phyloP scores from a whole-genome alignment of 2,329 filamentous ascomycete genomes.

The Alternaria alternata region DNA sequence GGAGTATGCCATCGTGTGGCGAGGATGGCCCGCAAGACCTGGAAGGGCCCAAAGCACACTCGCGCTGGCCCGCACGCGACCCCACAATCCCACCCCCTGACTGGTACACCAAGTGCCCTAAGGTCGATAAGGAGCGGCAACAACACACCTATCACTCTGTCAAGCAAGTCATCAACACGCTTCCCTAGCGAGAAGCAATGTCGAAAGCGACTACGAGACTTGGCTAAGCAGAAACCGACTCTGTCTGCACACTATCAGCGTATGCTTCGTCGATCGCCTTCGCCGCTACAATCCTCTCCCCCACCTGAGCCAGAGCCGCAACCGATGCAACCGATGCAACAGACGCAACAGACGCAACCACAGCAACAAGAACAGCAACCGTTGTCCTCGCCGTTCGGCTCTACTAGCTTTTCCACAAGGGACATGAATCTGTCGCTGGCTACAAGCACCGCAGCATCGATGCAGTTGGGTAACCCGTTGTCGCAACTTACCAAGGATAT shows the following conservation, averaged over 20 bases:
- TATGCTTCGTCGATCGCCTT: constrained; percentile 67
- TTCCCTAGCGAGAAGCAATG: constrained; percentile 69
- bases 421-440: constrained; percentile 62
- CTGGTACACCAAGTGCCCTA: constrained; percentile 55
- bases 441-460: constrained; percentile 60
- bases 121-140: constrained; percentile 55
- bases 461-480: constrained; percentile 60
- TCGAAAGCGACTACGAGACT: constrained; percentile 64
- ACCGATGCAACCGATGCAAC: constrained; percentile 40
- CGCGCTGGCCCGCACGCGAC: constrained; percentile 30
- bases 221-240: constrained; percentile 68
- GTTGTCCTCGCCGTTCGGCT: constrained; percentile 49
- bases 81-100: constrained; percentile 33
- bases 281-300: constrained; percentile 59
- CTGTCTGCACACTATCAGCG: constrained; percentile 71
- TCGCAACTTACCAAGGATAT: constrained; percentile 54
- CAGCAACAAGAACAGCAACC: constrained; percentile 38
- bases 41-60: constrained; percentile 59
- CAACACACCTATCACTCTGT: constrained; percentile 56
- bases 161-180: constrained; percentile 50
- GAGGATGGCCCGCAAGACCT: constrained; percentile 67
- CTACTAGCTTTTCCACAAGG: constrained; percentile 54
- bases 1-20: constrained; percentile 71
- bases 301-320: constrained; percentile 46
- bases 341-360: constrained; percentile 35